A percentile compares a stretch with the other conserved stretches of the same genome.
Evolutionary conservation across 192 early-diverging fungal species (phyloP).

Genomic region (Backusella tuberculispora): DNA sequence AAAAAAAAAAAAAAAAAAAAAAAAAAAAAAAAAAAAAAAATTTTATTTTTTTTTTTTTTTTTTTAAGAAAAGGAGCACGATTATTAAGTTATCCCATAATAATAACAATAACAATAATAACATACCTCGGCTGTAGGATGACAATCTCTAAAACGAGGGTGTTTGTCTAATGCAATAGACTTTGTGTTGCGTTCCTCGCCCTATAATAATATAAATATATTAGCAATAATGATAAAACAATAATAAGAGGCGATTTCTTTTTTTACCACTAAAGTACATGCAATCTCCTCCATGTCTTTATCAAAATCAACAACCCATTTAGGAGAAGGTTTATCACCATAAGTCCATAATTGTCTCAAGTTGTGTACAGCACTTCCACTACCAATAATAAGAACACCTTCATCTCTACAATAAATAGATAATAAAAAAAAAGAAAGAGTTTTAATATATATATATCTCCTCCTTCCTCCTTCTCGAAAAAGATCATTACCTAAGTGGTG

Average conservation of each 20-base stretch:
- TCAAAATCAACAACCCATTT: conserved; percentile 64
- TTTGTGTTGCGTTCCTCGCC: conserved; percentile 46
- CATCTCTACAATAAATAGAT: conserved; percentile 42
- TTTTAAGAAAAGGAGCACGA: too few species aligned
- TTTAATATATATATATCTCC: too few species aligned
- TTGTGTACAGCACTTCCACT: conserved; percentile 73
- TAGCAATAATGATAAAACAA: not conserved
- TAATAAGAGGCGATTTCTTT: conserved; percentile 6
- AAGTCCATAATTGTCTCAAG: conserved; percentile 52
- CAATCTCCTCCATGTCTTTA: conserved; percentile 53
- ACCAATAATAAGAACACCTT: conserved; percentile 66
- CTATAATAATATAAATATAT: conserved; percentile 20
- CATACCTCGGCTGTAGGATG: conserved; percentile 65
- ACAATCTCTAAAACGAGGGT: conserved; percentile 48
- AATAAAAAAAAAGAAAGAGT: not conserved
- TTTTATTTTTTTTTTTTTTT: too few species aligned
- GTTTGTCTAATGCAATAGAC: conserved; percentile 45
- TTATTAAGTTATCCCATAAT: too few species aligned
- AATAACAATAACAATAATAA: not conserved
- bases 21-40: too few species aligned
- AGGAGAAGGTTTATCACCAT: conserved; percentile 38
- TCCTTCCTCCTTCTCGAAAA: too few species aligned
- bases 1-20: too few species aligned
- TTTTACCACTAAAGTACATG: conserved; percentile 22
- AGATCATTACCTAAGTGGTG: conserved; percentile 53